phyloP scores from a whole-genome alignment of 257 asterid genomes.

The Solanum boliviense region DNA sequence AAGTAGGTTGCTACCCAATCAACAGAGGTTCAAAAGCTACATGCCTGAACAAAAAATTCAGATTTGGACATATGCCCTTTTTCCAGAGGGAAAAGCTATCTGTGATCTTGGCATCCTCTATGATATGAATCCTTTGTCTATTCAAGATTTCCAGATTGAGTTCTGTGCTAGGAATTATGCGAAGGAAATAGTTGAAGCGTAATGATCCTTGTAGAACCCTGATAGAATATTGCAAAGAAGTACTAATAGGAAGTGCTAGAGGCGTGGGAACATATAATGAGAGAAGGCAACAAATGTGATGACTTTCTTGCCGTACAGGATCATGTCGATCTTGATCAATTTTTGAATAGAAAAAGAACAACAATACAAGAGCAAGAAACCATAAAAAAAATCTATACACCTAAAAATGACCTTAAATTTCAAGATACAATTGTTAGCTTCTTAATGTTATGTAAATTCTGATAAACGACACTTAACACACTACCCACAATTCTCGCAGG shows the following conservation, averaged over 20 bases:
- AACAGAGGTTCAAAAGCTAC: background rate
- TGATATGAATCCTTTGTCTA: background rate
- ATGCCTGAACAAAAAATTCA: background rate
- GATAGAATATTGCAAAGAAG: background rate
- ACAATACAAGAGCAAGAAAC: background rate
- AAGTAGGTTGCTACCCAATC: background rate
- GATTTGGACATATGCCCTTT: background rate
- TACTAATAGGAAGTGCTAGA: background rate
- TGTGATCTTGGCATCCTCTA: background rate
- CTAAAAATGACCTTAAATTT: background rate
- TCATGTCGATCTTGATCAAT: background rate
- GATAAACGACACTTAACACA: too few relatives aligned
- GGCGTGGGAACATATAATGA: background rate
- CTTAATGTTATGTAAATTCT: too few relatives aligned
- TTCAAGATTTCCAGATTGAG: background rate
- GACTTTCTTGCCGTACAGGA: background rate
- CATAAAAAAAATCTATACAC: background rate
- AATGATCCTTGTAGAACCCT: background rate
- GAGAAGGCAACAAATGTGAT: background rate
- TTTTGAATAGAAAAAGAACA: background rate
- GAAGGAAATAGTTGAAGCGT: background rate
- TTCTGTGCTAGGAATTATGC: background rate
- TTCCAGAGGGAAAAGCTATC: background rate
- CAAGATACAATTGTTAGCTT: background rate
- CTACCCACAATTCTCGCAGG: too few relatives aligned